Conservation (phyloP, 352 stramenopile species). For the Phytophthora tentaculata region DNA sequence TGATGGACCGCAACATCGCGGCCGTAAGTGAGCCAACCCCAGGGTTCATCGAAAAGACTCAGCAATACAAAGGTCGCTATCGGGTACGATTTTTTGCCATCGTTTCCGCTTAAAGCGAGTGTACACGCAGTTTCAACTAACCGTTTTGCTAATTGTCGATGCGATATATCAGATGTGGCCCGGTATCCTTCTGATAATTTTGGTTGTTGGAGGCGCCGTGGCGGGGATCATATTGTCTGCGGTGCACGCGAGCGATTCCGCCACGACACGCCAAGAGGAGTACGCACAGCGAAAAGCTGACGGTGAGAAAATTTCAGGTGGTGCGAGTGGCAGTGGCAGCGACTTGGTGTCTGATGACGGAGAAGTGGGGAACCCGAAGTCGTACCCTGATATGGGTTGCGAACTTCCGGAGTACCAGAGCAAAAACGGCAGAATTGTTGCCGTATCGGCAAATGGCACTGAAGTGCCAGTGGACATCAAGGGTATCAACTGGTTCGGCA, state of each 20-base stretch:
- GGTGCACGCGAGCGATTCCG: slow-evolving; percentile 24
- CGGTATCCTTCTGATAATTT: slow-evolving; percentile 44
- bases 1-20: slow-evolving; percentile 59
- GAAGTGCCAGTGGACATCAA: slow-evolving; percentile 67
- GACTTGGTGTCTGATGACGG: slow-evolving; percentile 74
- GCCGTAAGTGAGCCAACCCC: slow-evolving; percentile 31
- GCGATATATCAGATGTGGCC: slow-evolving; percentile 46
- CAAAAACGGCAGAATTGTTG: slow-evolving; percentile 70
- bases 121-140: slow-evolving; percentile 5
- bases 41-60: slow-evolving; percentile 25
- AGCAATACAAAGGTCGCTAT: slow-evolving; percentile 64
- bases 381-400: slow-evolving; percentile 68
- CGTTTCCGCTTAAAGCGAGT: slow-evolving; percentile 8
- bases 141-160: neutral
- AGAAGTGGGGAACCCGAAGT: slow-evolving; percentile 73
- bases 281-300: slow-evolving; percentile 38
- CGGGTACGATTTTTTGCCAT: slow-evolving; percentile 35
- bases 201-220: slow-evolving; percentile 39
- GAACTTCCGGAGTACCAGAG: slow-evolving; percentile 74
- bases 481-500: slow-evolving; percentile 79
- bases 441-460: slow-evolving; percentile 58
- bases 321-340: slow-evolving; percentile 34
- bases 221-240: slow-evolving; percentile 42
- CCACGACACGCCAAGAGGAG: slow-evolving; percentile 20
- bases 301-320: slow-evolving; percentile 24